Evolutionary conservation across 306 rosid genomes (phyloP), one percentile per base, ranked within the genome.

Genomic region (Quercus wislizeni): DNA sequence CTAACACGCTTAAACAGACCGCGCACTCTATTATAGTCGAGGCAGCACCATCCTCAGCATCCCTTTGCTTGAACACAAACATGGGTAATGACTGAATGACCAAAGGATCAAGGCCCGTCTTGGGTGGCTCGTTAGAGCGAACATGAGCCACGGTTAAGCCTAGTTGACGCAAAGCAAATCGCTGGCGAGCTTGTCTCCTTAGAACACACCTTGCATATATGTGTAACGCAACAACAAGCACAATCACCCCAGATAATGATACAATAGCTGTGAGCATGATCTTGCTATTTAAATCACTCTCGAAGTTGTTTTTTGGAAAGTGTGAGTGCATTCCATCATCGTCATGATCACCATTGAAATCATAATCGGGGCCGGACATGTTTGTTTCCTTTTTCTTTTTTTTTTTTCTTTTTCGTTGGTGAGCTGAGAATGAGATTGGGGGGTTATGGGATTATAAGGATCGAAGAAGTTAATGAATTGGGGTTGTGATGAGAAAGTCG

Each of bases 211-310:
- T 83, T 0, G 97, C 97, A 18, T 94, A 94, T 78, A 93, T 63
- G 76, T 92, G 99, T 21, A 94, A 97, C 4, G 89, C 87, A 1
- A 94, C 25, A 7, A 92, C 97, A 2, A 92, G 35, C 5, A 87
- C 11, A 9, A 94, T 72, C 35, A 92, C 93, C 19, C 77, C 20
- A 2, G 92, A 79, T 41, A 94, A 81, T 46, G 93, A 90, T 27
- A 84, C 43, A 57, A 94, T 84, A 75, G 99, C 90, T 4, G 73
- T 69, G 52, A 91, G 61, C 78, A 94, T 84, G 73, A 94, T 86
- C 63, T 64, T 91, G 79, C 65, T 83, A 93, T 89, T 92, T 18
- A 85, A 69, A 19, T 86, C 79, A 15, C 23, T 77, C 1, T 54
- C 30, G 11, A 0, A 0, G 1, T 1, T 7, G 55, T 55, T 23